Base-by-base conservation (phyloP, 2,329 filamentous ascomycete genomes). In the Trichoderma atrobrunneum region DNA sequence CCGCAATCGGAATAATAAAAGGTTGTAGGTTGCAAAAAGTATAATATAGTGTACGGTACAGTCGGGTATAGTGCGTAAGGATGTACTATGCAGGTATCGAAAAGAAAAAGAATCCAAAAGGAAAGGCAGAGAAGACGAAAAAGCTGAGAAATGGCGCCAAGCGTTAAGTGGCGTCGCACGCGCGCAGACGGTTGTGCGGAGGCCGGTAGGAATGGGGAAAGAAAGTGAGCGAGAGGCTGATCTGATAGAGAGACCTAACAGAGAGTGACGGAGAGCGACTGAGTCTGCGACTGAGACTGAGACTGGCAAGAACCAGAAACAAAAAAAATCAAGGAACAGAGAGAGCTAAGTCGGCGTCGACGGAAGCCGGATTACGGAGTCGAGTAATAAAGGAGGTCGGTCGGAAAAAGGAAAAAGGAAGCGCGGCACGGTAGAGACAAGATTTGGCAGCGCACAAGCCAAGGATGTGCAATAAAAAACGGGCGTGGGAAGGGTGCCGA, bases 371-470 rank as follows among this genome's bases (percentile, higher is more conserved):
- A 62, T 26, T 70, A 70, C 57, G 67, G 67, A 70, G 57, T 32
- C 51, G 57, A 54, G 30, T 62, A 54, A 62, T 70, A 70, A 70
- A 70, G 67, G 67, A 70, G 67, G 67, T 70, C 67, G 56, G 67
- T 54, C 67, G 67, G 67, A 62, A 70, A 70, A 70, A 70, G 67
- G 67, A 70, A 61, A 70, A 70, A 70, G 67, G 67, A 70, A 61
- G 67, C 67, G 67, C 67, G 67, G 67, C 67, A 70, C 67, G 57
- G 30, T 21, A 21, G 30, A 60, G 67, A 61, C 26, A 48, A 70
- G 67, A 70, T 70, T 70, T 70, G 57, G 67, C 67, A 61, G 67
- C 57, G 67, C 67, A 70, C 67, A 70, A 70, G 67, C 67, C 57
- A 70, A 70, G 67, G 67, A 70, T 70, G 67, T 70, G 67, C 67